Evolutionary conservation across 1,284 basidiomycete genomes (phyloP), one percentile per base, ranked within the genome.

Genomic region (Lentinus polychrous): DNA sequence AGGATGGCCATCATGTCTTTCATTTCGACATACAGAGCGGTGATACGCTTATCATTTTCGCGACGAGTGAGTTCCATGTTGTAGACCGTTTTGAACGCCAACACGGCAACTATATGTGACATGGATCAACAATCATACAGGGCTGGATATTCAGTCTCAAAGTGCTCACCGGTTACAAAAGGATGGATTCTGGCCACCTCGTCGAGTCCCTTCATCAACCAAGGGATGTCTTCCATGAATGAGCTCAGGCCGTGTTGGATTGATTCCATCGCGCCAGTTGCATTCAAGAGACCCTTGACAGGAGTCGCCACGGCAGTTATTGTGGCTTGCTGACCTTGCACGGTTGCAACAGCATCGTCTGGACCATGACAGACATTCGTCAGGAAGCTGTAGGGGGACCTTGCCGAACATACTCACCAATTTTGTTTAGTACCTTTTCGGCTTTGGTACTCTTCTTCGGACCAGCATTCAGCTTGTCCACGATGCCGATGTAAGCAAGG

Each of bases 1-100:
- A 76, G 60, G 1, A 62, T 60, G 6, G 56, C 55, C 66, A 75
- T 71, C 66, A 72, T 70, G 35, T 70, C 67, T 49, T 67, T 67
- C 71, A 75, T 76, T 52, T 70, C 63, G 14, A 68, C 51, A 45
- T 68, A 69, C 5, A 77, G 56, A 0, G 64, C 61, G 1, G 66
- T 47, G 8, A 75, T 66, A 45, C 72, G 73, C 49, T 60, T 61
- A 50, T 75, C 69, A 44, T 75, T 76, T 10, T 71, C 66, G 14
- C 68, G 58, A 18, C 71, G 62, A 10, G 63, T 69, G 17, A 69
- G 46, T 33, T 74, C 67, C 11, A 75, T 61, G 5, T 57, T 66
- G 31, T 70, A 63, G 0, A 72, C 70, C 2, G 66, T 58, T 52
- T 70, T 68, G 60, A 76, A 75, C 0, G 73, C 71, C 23, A 65